Evolutionary conservation across 2,329 filamentous ascomycete species (phyloP), one percentile per base, ranked within the genome.

Genomic region (Xylariomycetidae sp.): DNA sequence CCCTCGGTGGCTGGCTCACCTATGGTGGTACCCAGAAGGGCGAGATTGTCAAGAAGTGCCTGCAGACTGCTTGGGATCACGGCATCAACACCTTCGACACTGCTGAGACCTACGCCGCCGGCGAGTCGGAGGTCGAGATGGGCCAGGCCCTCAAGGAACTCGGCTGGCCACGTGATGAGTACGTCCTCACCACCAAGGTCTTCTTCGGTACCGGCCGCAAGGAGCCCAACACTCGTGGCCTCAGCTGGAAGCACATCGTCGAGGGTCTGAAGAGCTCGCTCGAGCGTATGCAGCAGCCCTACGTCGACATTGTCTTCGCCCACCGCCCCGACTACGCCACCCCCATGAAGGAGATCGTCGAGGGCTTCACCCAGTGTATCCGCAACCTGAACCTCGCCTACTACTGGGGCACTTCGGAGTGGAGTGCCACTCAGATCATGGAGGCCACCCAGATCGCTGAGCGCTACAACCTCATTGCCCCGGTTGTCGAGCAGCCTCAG

Each of bases 21-120:
- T 86, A 85, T 45, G 83, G 83, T 34, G 82, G 81, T 46, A 77
- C 85, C 19, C 76, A 79, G 35, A 72, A 77, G 52, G 75, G 78
- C 78, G 62, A 44, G 63, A 18, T 46, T 6, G 2, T 20, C 22
- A 70, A 69, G 40, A 70, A 66, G 32, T 77, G 73, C 52, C 76
- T 78, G 70, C 75, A 76, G 59, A 67, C 70, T 3, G 75, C 75
- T 6, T 78, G 74, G 44, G 70, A 78, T 44, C 60, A 59, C 30
- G 75, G 75, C 6, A 65, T 79, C 51, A 79, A 79, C 59, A 78
- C 77, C 58, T 79, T 79, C 45, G 75, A 79, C 52, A 72, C 67
- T 25, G 74, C 76, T 24, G 74, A 79, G 54, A 37, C 7, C 10
- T 54, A 52, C 24, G 31, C 48, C 18, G 40, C 61, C 6, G 77